Base-by-base conservation (phyloP, 306 rosid genomes). In the Quercus engelmannii region DNA sequence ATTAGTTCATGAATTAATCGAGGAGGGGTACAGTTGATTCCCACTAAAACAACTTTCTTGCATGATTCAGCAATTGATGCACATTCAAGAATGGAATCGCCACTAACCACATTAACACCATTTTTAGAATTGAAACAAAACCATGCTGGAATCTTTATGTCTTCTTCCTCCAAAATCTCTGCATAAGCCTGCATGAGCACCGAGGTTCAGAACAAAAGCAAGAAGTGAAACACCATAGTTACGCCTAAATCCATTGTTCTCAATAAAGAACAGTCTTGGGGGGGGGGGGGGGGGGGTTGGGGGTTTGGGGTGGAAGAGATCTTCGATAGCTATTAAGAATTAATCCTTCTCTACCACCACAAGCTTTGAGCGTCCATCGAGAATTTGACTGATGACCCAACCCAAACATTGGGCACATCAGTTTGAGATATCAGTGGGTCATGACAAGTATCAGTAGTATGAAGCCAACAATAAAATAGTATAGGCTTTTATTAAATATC, bases 1-100 rank as follows among this genome's bases (percentile, higher is more conserved):
- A 88, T 88, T 54, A 88, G 81, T 59, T 11, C 88, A 52, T 73
- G 90, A 74, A 88, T 79, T 76, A 84, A 88, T 84, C 92, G 86
- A 20, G 92, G 92, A 9, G 92, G 89, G 78, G 92, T 88, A 73
- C 89, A 88, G 75, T 88, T 88, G 78, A 88, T 88, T 71, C 90
- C 92, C 49, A 88, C 88, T 33, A 89, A 89, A 38, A 86, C 76
- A 56, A 86, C 89, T 75, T 84, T 84, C 65, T 82, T 68, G 62
- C 88, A 86, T 72, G 92, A 77, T 56, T 88, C 88, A 55, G 90
- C 88, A 84, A 86, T 80, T 41, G 85, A 79, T 58, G 82, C 79
- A 55, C 92, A 88, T 35, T 86, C 86, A 46, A 9, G 56, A 23
- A 88, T 14, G 63, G 92, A 84, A 82, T 88, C 92, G 5, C 92